Evolutionary conservation across 345 rosid species (phyloP).

Genomic region (Conringia planisiliqua): DNA sequence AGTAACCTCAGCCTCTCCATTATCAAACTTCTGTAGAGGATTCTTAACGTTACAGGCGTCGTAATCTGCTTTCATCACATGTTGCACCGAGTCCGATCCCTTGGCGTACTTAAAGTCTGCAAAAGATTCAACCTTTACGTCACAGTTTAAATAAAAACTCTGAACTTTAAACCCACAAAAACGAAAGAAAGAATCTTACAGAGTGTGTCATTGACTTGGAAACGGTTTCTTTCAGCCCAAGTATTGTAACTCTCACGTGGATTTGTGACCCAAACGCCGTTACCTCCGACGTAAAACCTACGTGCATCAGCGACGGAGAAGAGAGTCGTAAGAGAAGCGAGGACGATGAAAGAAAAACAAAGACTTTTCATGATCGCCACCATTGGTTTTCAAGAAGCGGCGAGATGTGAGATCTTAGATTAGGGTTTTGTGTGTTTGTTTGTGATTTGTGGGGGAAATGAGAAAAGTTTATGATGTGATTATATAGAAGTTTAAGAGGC

Average conservation of each 20-base stretch:
- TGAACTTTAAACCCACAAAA: not conserved
- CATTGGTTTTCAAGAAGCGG: slow-evolving; percentile 21
- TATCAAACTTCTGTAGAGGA: slow-evolving; percentile 30
- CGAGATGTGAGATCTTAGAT: not conserved
- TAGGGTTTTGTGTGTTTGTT: not conserved
- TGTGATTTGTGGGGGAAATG: not conserved
- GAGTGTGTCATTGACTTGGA: slow-evolving; percentile 57
- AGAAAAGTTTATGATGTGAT: not conserved
- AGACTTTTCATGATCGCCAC: slow-evolving; percentile 13
- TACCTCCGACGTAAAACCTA: slow-evolving; percentile 58
- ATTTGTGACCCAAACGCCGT: slow-evolving; percentile 49
- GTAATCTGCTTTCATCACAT: slow-evolving; percentile 55
- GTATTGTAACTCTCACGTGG: slow-evolving; percentile 45
- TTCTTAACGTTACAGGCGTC: slow-evolving; percentile 41
- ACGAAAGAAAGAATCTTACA: slow-evolving; percentile 31
- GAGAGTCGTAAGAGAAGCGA: slow-evolving; percentile 22
- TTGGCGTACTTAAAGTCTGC: slow-evolving; percentile 48
- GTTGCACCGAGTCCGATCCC: slow-evolving; percentile 58
- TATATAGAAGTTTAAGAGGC: slow-evolving; percentile 7
- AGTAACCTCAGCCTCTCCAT: slow-evolving; percentile 39
- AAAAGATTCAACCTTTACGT: not conserved
- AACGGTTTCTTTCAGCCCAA: slow-evolving; percentile 59
- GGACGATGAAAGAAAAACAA: slow-evolving; percentile 19
- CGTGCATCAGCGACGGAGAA: slow-evolving; percentile 34
- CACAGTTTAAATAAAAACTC: not conserved